These are phyloP conservation scores for Aspergillus caelatus DNA, from an alignment of 2,329 filamentous ascomycete genomes.

Conservation along the genomic window DNA sequence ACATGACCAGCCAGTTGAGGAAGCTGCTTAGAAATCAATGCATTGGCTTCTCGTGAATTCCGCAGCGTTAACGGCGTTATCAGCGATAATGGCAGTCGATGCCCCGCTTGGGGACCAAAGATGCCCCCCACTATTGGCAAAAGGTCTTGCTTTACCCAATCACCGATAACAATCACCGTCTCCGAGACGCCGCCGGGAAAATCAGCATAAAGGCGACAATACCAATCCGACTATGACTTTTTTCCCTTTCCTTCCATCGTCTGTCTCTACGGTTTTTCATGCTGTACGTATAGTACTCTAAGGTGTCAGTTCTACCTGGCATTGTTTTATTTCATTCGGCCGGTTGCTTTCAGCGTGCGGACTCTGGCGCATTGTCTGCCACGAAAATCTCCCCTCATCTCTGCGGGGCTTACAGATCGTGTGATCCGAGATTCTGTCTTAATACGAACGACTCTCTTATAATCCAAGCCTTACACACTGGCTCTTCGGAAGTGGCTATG, in stretches of 20 bases:
- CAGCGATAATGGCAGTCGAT: slow-evolving; percentile 14
- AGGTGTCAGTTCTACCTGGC: not conserved
- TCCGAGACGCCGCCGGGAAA: slow-evolving; percentile 8
- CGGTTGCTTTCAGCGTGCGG: not conserved
- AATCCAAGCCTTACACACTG: not conserved
- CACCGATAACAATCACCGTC: slow-evolving; percentile 5
- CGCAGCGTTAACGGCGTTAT: slow-evolving; percentile 18
- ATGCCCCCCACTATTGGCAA: slow-evolving; percentile 7
- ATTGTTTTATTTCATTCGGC: not conserved
- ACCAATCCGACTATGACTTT: not conserved
- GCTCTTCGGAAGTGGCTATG: not conserved
- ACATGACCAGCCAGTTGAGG: slow-evolving; percentile 14
- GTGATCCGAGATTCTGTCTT: not conserved
- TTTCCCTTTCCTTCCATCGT: not conserved
- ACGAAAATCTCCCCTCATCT: slow-evolving; percentile 19
- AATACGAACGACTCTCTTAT: not conserved
- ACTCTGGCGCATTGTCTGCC: slow-evolving; percentile 8
- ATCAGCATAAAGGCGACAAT: slow-evolving; percentile 7
- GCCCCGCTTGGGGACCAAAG: slow-evolving; percentile 19
- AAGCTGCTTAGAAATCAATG: slow-evolving; percentile 26
- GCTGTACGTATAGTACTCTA: not conserved
- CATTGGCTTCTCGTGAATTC: not conserved
- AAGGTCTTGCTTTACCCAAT: slow-evolving; percentile 8
- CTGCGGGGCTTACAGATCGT: slow-evolving; percentile 7
- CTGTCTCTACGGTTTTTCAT: not conserved